Base-by-base conservation (phyloP, 2,329 filamentous ascomycete species). In the Pseudovirgaria hyperparasitica region DNA sequence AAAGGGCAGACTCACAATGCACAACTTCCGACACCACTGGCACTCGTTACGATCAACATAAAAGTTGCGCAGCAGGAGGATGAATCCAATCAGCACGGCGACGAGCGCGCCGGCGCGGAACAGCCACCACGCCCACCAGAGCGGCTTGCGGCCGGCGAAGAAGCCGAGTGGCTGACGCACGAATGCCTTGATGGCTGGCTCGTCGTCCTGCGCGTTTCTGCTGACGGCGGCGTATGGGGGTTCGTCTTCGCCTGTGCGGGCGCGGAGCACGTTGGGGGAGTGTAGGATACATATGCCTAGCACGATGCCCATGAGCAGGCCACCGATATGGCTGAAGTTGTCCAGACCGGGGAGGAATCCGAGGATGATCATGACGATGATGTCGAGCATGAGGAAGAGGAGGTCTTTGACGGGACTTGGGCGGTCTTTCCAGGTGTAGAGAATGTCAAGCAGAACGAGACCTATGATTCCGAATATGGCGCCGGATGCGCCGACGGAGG, bases 121-220 rank as follows among this genome's bases (percentile, higher is more conserved):
- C 13, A 93, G 55, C 87, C 87, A 96, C 90, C 90, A 98, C 5
- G 63, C 79, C 90, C 90, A 98, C 90, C 90, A 98, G 6, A 93
- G 65, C 13, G 81, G 79, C 52, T 92, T 93, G 11, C 90, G 71
- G 12, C 82, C 84, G 51, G 86, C 87, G 61, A 96, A 96, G 57
- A 94, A 94, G 5, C 72, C 75, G 0, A 70, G 37, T 0, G 67
- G 65, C 28, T 60, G 46, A 35, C 61, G 63, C 14, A 58, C 46
- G 37, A 70, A 68, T 10, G 44, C 52, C 9, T 46, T 44, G 2
- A 65, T 32, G 5, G 43, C 49, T 3, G 37, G 27, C n/a, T 34
- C 32, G 4, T 75, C 50, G 0, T 78, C 72, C 31, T 69, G 72
- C 42, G 73, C 71, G 30, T 16, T 19, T 19, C 10, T 44, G 6